A percentile compares a stretch with the other conserved stretches of the same genome.
These are phyloP conservation scores for Raffaelea ambrosiae DNA, from an alignment of 2,329 filamentous ascomycete species.

Conservation along the genomic window DNA sequence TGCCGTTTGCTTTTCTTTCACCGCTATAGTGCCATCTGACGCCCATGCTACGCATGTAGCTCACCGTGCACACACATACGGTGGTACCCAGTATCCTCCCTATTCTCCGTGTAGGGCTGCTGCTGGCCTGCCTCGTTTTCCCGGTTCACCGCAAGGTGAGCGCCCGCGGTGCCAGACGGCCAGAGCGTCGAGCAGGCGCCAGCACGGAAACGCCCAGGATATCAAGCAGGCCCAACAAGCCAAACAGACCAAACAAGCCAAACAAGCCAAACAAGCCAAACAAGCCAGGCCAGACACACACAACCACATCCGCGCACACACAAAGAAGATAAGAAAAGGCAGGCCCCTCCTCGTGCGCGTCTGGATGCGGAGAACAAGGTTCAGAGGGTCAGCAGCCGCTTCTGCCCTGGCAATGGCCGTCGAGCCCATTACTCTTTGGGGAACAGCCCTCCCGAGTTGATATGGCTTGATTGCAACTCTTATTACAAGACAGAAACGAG, in stretches of 20 bases:
- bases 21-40: no score
- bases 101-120: neutral
- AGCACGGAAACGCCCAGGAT: no score
- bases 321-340: neutral
- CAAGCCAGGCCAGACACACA: neutral
- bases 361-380: no score
- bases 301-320: neutral
- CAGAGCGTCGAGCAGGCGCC: no score
- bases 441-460: neutral
- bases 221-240: neutral
- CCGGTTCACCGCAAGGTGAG: neutral
- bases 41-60: no score
- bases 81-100: no score
- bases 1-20: no score
- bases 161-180: no score
- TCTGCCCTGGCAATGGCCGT: neutral
- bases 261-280: neutral
- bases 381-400: neutral
- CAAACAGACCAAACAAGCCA: neutral
- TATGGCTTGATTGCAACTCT: constrained; percentile 1
- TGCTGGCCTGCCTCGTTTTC: neutral
- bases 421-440: neutral
- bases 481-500: constrained; percentile 5
- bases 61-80: no score
- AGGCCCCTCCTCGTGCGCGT: no score